A percentile compares a stretch with the other conserved stretches of the same genome.
Evolutionary conservation across 2,329 filamentous ascomycete genomes (phyloP).

Genomic region (Ophiostoma fasciatum): DNA sequence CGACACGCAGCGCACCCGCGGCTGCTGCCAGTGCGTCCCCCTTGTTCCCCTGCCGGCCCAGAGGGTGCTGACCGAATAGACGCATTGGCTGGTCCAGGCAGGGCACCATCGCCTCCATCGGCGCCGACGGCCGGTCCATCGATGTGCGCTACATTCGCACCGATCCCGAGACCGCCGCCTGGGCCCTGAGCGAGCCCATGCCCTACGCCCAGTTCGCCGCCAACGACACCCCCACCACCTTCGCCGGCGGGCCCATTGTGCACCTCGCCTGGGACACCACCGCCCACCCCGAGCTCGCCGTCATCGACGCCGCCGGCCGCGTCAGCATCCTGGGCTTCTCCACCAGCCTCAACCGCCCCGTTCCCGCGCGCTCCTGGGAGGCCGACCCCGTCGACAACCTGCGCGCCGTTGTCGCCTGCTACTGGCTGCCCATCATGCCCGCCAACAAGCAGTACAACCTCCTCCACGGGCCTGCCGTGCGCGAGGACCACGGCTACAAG

Average conservation of each 20-base stretch:
- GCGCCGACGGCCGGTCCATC: conserved; percentile 53
- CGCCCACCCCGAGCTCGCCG: conserved; percentile 62
- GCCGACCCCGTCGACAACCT: conserved; percentile 60
- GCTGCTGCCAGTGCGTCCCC: conserved; percentile 64
- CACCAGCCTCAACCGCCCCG: conserved; percentile 59
- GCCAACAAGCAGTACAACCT: conserved; percentile 31
- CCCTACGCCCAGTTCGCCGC: conserved; percentile 45
- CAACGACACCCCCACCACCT: conserved; percentile 18
- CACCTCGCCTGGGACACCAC: conserved; percentile 71
- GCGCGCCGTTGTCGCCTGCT: conserved; percentile 64
- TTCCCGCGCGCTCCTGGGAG: conserved; percentile 44
- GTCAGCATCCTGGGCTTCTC: conserved; percentile 60
- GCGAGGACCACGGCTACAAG: conserved; percentile 46
- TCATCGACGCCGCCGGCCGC: conserved; percentile 66
- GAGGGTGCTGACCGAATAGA: conserved; percentile 30
- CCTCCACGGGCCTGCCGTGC: conserved; percentile 47
- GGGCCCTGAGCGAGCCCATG: conserved; percentile 63
- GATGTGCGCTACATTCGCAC: conserved; percentile 60
- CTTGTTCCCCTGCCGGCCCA: background rate
- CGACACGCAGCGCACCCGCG: conserved; percentile 59
- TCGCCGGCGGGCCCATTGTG: conserved; percentile 51
- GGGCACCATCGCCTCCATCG: conserved; percentile 73
- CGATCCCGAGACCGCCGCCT: conserved; percentile 52
- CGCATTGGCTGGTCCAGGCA: conserved; percentile 76
- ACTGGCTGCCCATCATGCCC: conserved; percentile 60